Evolutionary conservation across 106 monocot genomes (phyloP).

Genomic region (Apostasia shenzhenica): DNA sequence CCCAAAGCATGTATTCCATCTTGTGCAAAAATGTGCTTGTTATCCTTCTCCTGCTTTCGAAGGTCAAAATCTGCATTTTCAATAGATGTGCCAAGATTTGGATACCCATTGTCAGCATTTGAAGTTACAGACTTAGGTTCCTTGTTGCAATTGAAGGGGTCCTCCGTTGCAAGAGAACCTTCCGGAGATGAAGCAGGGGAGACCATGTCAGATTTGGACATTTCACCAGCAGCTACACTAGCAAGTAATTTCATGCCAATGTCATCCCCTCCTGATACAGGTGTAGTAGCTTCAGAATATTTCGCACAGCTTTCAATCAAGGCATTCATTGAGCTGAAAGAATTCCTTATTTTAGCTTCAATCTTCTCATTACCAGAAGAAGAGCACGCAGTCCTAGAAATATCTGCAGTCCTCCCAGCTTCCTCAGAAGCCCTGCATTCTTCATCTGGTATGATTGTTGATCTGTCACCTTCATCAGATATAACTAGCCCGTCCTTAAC

Average conservation of each 20-base stretch:
- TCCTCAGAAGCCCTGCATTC: conserved; percentile 20
- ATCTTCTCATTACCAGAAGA: conserved; percentile 28
- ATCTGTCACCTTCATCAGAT: conserved; percentile 35
- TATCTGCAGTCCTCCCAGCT: conserved; percentile 17
- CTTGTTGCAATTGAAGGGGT: conserved; percentile 18
- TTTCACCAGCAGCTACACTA: conserved; percentile 81
- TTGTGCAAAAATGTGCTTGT: conserved; percentile 2
- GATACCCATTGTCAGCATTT: conserved; percentile 12
- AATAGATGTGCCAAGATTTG: conserved; percentile 5
- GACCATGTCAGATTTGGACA: conserved; percentile 43
- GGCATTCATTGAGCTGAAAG: conserved; percentile 62
- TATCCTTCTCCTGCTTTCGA: conserved; percentile 24
- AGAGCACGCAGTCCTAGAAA: conserved; percentile 14
- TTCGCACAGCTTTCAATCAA: conserved; percentile 69
- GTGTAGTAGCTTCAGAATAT: conserved; percentile 44
- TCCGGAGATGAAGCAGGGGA: conserved; percentile 37
- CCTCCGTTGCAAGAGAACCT: conserved; percentile 22
- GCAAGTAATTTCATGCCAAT: conserved; percentile 75
- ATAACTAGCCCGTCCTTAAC: conserved; percentile 21
- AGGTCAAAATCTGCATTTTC: conserved; percentile 24
- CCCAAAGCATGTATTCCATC: conserved; percentile 15
- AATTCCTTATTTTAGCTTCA: conserved; percentile 34
- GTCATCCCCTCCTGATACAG: conserved; percentile 56
- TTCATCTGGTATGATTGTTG: conserved; percentile 20
- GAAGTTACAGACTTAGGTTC: conserved; percentile 29